Percentiles rank a stretch among this genome's conserved stretches.
phyloP scores from a whole-genome alignment of 1,284 basidiomycete species.

The Tremellales sp. region DNA sequence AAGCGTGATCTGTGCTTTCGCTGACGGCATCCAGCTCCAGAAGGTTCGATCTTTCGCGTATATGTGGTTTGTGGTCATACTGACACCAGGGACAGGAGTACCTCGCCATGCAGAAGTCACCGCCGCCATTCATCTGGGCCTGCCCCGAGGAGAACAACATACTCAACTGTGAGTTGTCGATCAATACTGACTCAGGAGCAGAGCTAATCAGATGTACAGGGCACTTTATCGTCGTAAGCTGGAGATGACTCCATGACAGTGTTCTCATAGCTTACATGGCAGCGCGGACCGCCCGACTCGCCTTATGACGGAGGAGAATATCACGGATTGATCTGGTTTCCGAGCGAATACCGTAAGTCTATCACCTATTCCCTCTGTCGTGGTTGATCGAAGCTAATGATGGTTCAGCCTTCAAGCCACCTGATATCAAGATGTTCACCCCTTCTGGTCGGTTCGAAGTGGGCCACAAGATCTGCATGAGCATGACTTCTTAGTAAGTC shows the following conservation, averaged over 20 bases:
- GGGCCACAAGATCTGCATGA: constrained; percentile 92
- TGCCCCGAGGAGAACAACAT: constrained; percentile 95
- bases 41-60: constrained; percentile 1
- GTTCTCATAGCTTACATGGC: constrained; percentile 1
- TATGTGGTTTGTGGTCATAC: too few species aligned
- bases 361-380: constrained; percentile 50
- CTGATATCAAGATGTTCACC: constrained; percentile 96
- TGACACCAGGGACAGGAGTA: constrained; percentile 82
- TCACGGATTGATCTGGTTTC: constrained; percentile 70
- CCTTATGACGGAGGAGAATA: constrained; percentile 91
- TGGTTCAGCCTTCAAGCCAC: constrained; percentile 79
- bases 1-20: too few species aligned
- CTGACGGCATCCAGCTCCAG: neutral
- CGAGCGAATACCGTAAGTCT: constrained; percentile 72
- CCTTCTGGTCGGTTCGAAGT: constrained; percentile 89
- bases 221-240: constrained; percentile 81
- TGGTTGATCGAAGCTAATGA: neutral
- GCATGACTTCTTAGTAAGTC: constrained; percentile 87
- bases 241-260: neutral
- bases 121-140: constrained; percentile 91
- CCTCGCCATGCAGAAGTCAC: constrained; percentile 84
- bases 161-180: constrained; percentile 51
- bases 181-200: neutral
- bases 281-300: constrained; percentile 90
- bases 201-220: constrained; percentile 52